Conservation (phyloP, 805 yeast genomes). For the Yarrowia yakushimensis region DNA sequence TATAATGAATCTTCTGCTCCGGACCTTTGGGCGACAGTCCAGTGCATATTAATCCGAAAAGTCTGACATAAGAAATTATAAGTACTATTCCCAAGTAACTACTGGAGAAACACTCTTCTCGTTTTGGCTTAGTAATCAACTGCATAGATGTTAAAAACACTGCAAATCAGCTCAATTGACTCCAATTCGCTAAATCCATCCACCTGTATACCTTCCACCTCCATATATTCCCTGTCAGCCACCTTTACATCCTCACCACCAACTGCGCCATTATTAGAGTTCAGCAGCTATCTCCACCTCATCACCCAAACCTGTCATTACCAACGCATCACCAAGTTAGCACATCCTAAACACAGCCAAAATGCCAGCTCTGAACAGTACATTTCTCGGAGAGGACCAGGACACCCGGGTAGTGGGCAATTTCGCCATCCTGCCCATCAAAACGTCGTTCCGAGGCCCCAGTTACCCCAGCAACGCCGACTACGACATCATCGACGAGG, state of each 20-base stretch:
- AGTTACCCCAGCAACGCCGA: constrained; percentile 69
- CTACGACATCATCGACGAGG: constrained; percentile 91
- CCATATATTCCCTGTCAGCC: not conserved
- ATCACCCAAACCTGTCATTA: not conserved
- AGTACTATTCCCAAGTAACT: too few relatives aligned
- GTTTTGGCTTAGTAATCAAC: not conserved
- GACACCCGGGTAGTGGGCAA: constrained; percentile 54
- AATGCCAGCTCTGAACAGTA: constrained; percentile 38
- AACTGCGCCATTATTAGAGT: constrained; percentile 16
- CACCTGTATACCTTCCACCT: not conserved
- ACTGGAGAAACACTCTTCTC: too few relatives aligned
- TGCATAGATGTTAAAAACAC: too few relatives aligned
- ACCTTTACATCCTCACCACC: not conserved
- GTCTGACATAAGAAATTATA: too few relatives aligned
- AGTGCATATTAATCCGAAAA: too few relatives aligned
- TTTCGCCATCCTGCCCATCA: constrained; percentile 77
- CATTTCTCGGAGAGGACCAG: constrained; percentile 36
- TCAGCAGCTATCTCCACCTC: constrained; percentile 7
- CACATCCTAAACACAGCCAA: not conserved
- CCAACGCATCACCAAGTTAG: not conserved
- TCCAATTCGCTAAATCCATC: not conserved
- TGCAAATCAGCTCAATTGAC: not conserved
- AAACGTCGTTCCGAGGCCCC: constrained; percentile 85
- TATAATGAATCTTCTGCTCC: too few relatives aligned
- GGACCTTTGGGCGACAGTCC: too few relatives aligned